A percentile compares a stretch with the other conserved stretches of the same genome.
phyloP scores from a whole-genome alignment of 2,329 filamentous ascomycete genomes.

The Penicillium capsulatum region DNA sequence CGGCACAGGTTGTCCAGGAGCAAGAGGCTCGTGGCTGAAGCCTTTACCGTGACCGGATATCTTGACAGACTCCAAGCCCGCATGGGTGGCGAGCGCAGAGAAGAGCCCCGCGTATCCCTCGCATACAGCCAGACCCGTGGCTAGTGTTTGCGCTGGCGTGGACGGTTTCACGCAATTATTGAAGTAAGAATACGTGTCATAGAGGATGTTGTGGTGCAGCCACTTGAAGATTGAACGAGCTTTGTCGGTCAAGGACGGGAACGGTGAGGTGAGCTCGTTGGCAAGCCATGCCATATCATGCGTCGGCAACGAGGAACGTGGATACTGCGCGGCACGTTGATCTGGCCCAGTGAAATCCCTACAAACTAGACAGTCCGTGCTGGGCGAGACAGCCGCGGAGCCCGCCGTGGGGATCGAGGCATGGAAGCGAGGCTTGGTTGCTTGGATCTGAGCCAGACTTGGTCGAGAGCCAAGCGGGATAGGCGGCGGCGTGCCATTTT shows the following conservation, averaged over 20 bases:
- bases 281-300: slow-evolving; percentile 68
- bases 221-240: slow-evolving; percentile 90
- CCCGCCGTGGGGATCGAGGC: slow-evolving; percentile 18
- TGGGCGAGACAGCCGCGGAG: slow-evolving; percentile 15
- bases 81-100: slow-evolving; percentile 69
- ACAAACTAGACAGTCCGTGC: slow-evolving; percentile 66
- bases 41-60: slow-evolving; percentile 83
- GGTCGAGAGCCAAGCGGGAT: slow-evolving; percentile 54
- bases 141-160: slow-evolving; percentile 68
- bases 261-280: slow-evolving; percentile 70
- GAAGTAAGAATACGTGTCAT: slow-evolving; percentile 79
- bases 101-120: slow-evolving; percentile 86
- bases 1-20: slow-evolving; percentile 62
- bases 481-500: slow-evolving; percentile 42
- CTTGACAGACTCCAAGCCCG: slow-evolving; percentile 72
- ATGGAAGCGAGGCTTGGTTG: slow-evolving; percentile 47
- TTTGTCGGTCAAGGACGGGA: slow-evolving; percentile 81
- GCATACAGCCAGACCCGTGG: slow-evolving; percentile 78
- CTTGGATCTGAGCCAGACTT: slow-evolving; percentile 55
- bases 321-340: slow-evolving; percentile 70
- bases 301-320: slow-evolving; percentile 67
- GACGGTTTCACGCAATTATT: slow-evolving; percentile 62
- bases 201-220: slow-evolving; percentile 89
- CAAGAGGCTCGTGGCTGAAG: slow-evolving; percentile 63
- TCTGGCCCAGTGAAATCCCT: slow-evolving; percentile 85